phyloP scores from a whole-genome alignment of 805 yeast species.

The Metschnikowia koreensis region DNA sequence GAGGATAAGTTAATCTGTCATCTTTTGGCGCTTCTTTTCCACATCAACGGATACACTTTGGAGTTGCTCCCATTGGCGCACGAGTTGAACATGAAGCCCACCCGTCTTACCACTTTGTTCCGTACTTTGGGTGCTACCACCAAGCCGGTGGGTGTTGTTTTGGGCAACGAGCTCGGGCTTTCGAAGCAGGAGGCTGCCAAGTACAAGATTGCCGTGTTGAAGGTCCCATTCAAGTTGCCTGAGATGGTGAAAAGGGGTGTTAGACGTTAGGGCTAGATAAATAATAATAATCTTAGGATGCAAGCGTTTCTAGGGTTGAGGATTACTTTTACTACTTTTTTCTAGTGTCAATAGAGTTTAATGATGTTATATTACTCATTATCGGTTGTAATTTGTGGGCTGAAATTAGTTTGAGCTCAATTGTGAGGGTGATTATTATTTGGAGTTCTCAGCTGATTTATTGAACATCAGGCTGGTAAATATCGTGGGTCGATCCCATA shows the following conservation, averaged over 20 bases:
- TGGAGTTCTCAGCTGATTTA: no score
- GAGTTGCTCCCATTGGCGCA: slow-evolving; percentile 80
- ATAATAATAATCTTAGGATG: not conserved
- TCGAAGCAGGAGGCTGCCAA: slow-evolving; percentile 57
- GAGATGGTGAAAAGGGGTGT: slow-evolving; percentile 66
- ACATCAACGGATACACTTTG: slow-evolving; percentile 69
- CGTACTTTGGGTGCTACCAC: slow-evolving; percentile 80
- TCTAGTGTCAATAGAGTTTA: no score
- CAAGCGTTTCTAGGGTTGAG: not conserved
- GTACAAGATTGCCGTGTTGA: slow-evolving; percentile 77
- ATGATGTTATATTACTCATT: no score
- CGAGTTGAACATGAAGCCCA: slow-evolving; percentile 79
- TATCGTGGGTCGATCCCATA: no score
- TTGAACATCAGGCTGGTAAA: no score
- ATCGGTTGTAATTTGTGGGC: no score
- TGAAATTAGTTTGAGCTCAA: no score
- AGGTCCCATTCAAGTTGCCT: slow-evolving; percentile 88
- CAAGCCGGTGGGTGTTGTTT: slow-evolving; percentile 67
- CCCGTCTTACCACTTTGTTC: slow-evolving; percentile 64
- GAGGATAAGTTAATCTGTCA: slow-evolving; percentile 86
- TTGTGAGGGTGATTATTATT: no score
- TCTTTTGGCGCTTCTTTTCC: slow-evolving; percentile 68
- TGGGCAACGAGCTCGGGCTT: slow-evolving; percentile 71
- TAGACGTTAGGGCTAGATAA: not conserved
- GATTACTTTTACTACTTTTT: no score